phyloP scores from a whole-genome alignment of 805 yeast species.

The Spencermartinsiella europaea region DNA sequence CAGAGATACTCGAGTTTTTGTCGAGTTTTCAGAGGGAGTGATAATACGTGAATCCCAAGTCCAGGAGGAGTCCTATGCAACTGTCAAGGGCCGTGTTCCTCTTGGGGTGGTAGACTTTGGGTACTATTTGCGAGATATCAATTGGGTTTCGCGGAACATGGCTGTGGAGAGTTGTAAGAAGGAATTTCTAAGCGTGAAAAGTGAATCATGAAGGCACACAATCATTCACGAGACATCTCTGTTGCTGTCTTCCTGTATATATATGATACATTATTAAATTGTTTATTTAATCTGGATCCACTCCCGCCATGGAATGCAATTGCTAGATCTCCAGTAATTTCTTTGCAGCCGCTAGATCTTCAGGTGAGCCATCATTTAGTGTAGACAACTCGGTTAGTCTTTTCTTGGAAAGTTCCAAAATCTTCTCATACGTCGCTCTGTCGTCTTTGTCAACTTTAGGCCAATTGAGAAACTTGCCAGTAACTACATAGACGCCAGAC shows the following conservation, averaged over 20 bases:
- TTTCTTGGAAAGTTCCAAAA: slow-evolving; percentile 36
- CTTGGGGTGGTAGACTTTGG: slow-evolving; percentile 61
- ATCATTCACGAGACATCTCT: too few relatives aligned
- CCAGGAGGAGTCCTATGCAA: slow-evolving; percentile 51
- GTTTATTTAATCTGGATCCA: too few relatives aligned
- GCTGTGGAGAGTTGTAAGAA: neutral
- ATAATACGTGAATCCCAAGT: slow-evolving; percentile 74
- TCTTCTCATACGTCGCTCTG: slow-evolving; percentile 26
- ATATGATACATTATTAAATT: too few relatives aligned
- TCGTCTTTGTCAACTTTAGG: slow-evolving; percentile 22
- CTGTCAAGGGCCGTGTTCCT: slow-evolving; percentile 38
- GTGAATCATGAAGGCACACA: neutral
- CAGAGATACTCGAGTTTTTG: slow-evolving; percentile 76
- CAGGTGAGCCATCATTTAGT: slow-evolving; percentile 26
- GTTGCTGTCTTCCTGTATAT: too few relatives aligned
- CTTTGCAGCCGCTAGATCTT: slow-evolving; percentile 39
- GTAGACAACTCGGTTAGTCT: slow-evolving; percentile 36
- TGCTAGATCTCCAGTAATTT: slow-evolving; percentile 19
- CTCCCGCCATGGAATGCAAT: too few relatives aligned
- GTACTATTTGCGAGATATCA: slow-evolving; percentile 67
- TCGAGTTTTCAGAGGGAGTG: slow-evolving; percentile 62
- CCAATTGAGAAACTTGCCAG: slow-evolving; percentile 26
- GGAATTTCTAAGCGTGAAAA: neutral
- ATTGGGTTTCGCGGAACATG: slow-evolving; percentile 72
- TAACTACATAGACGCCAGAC: slow-evolving; percentile 53